phyloP scores from a whole-genome alignment of 331 rosid species.

The Malus hybrid region DNA sequence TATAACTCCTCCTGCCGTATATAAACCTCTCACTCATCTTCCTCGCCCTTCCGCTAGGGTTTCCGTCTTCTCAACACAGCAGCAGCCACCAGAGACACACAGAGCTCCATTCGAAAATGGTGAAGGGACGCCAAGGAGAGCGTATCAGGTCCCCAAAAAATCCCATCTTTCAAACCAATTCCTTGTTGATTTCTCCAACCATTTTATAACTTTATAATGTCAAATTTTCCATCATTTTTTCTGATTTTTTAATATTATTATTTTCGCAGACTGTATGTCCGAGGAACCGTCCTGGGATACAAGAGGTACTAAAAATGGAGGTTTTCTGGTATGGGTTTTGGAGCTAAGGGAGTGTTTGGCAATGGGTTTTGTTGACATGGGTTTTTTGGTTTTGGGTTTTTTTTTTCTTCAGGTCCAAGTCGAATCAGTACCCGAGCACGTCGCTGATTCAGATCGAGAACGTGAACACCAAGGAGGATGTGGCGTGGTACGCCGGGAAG shows the following conservation, averaged over 20 bases:
- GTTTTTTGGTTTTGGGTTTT: not conserved
- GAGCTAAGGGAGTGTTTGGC: not conserved
- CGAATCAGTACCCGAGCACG: slow-evolving; percentile 75
- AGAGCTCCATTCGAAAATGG: slow-evolving; percentile 20
- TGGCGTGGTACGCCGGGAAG: slow-evolving; percentile 81
- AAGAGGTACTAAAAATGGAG: slow-evolving; percentile 40
- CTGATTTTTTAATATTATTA: not conserved
- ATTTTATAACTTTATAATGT: too few relatives aligned
- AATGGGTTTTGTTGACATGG: not conserved
- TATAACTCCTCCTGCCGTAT: not conserved
- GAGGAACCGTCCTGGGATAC: slow-evolving; percentile 89
- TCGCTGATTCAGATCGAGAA: slow-evolving; percentile 76
- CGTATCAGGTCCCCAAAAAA: slow-evolving; percentile 17
- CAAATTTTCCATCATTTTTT: not conserved
- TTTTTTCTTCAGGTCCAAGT: slow-evolving; percentile 44
- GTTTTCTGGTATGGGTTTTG: not conserved
- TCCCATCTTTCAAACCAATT: not conserved
- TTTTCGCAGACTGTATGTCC: slow-evolving; percentile 50
- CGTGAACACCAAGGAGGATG: slow-evolving; percentile 81
- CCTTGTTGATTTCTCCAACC: not conserved
- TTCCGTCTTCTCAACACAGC: not conserved
- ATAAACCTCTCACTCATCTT: not conserved
- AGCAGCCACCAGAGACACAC: not conserved
- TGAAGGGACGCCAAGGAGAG: slow-evolving; percentile 44
- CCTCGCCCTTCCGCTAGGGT: not conserved